phyloP scores from a whole-genome alignment of 1,284 basidiomycete genomes.

The Clitocybe nebularis region DNA sequence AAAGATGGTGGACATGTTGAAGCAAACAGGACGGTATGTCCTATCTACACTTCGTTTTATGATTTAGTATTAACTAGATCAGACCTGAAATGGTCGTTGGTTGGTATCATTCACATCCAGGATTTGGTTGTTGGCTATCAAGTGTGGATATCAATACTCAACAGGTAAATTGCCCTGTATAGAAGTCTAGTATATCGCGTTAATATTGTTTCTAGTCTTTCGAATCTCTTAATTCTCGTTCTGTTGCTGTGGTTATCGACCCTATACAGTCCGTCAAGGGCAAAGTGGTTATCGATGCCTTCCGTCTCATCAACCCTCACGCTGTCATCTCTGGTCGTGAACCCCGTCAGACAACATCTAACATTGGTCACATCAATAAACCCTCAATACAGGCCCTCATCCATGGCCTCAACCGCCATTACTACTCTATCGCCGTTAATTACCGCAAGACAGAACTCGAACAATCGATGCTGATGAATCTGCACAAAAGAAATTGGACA shows the following conservation, averaged over 20 bases:
- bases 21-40: constrained; percentile 92
- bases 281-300: constrained; percentile 98
- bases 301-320: constrained; percentile 91
- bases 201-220: constrained; percentile 69
- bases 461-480: constrained; percentile 97
- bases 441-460: constrained; percentile 97
- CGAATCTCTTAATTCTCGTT: constrained; percentile 91
- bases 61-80: constrained; percentile 7
- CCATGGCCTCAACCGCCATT: constrained; percentile 93
- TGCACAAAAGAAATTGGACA: constrained; percentile 98
- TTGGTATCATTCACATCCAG: constrained; percentile 99
- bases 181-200: constrained; percentile 7
- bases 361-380: constrained; percentile 98
- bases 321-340: constrained; percentile 88
- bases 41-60: constrained; percentile 9
- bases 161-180: constrained; percentile 52
- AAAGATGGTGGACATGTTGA: constrained; percentile 99
- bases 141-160: constrained; percentile 99
- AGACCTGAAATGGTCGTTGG: constrained; percentile 99
- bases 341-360: constrained; percentile 95
- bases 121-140: constrained; percentile 99
- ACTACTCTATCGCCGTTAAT: constrained; percentile 95
- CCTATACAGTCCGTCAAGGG: constrained; percentile 99
- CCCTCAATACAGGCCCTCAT: constrained; percentile 96
- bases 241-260: constrained; percentile 97